These are phyloP conservation scores for Penicillium macrosclerotiorum DNA, from an alignment of 495 filamentous ascomycete species.

Conservation along the genomic window DNA sequence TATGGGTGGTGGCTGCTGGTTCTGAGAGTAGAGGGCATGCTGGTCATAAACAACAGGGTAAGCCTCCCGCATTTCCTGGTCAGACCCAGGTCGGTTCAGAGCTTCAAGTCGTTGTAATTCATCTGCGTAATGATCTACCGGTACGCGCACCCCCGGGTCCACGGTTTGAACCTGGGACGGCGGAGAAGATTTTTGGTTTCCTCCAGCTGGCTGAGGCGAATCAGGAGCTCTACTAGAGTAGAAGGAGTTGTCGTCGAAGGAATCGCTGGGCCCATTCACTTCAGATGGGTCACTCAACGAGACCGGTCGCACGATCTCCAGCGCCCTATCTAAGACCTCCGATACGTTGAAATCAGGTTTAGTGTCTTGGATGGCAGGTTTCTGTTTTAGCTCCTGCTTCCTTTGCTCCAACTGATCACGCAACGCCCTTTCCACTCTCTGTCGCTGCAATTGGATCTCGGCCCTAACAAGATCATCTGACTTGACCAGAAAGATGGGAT, in stretches of 20 bases:
- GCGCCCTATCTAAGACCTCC: slow-evolving; percentile 68
- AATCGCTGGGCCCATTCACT: slow-evolving; percentile 61
- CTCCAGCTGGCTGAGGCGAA: slow-evolving; percentile 37
- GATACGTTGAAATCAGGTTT: slow-evolving; percentile 72
- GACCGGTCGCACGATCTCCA: slow-evolving; percentile 67
- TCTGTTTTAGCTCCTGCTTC: slow-evolving; percentile 53
- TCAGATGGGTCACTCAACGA: slow-evolving; percentile 51
- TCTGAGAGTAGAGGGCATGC: slow-evolving; percentile 28
- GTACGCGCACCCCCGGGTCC: slow-evolving; percentile 21
- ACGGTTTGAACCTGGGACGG: slow-evolving; percentile 22
- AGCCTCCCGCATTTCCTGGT: slow-evolving; percentile 49
- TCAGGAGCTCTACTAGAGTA: slow-evolving; percentile 78
- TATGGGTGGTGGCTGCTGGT: slow-evolving; percentile 18
- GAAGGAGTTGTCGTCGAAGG: slow-evolving; percentile 90
- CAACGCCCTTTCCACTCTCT: slow-evolving; percentile 73
- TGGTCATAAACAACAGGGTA: slow-evolving; percentile 46
- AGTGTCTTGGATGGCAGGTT: slow-evolving; percentile 55
- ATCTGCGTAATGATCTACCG: slow-evolving; percentile 38
- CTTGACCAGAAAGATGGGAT: slow-evolving; percentile 80
- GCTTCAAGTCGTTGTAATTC: slow-evolving; percentile 50
- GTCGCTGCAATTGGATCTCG: slow-evolving; percentile 75
- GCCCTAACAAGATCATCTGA: slow-evolving; percentile 80
- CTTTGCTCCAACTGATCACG: slow-evolving; percentile 71
- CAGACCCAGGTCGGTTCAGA: slow-evolving; percentile 42
- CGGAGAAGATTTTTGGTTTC: slow-evolving; percentile 31